Base-by-base conservation (phyloP, 2,329 filamentous ascomycete genomes). In the Colletotrichum tropicicola region DNA sequence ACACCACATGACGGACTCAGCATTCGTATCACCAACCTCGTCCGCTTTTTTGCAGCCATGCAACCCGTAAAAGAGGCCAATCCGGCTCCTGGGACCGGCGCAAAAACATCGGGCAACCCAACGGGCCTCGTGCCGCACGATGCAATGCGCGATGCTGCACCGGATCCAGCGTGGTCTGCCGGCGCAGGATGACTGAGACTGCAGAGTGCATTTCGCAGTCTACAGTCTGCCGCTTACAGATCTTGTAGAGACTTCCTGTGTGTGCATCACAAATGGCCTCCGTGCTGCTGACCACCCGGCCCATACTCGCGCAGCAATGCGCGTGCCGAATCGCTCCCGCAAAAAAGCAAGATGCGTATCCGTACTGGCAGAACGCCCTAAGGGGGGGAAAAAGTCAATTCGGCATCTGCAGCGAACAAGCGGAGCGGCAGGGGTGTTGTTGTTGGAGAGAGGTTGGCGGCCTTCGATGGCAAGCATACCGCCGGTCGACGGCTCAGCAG, bases 311-410 rank as follows among this genome's bases (percentile, higher is more conserved):
- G n/a, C n/a, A n/a, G n/a, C n/a, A n/a, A n/a, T n/a, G 49, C 49
- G n/a, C 23, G 30, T 10, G 52, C 32, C 52, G 43, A 49, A 56
- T 48, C 52, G 59, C 59, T 57, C 51, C 32, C 52, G 21, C 51
- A 13, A 28, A 44, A 57, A 43, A 28, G 21, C 17, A 27, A 43
- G 13, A 15, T 10, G 4, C 37, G 19, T 41, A 3, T 21, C 30
- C 30, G 30, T 32, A 35, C n/a, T 7, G 27, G 12, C 6, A 41
- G 21, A 10, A n/a, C n/a, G n/a, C n/a, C n/a, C n/a, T n/a, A n/a
- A n/a, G n/a, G n/a, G n/a, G n/a, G n/a, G n/a, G 13, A 17, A 43
- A 57, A 61, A 57, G 30, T 45, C 49, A 60, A 60, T 47, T 60
- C 49, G 17, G 23, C 25, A n/a, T 37, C 28, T 17, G 13, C 41